Percentiles rank a stretch among this genome's conserved stretches.
These are phyloP conservation scores for Pelargonium exstipulatum DNA, from an alignment of 441 rosid genomes.

Conservation along the genomic window DNA sequence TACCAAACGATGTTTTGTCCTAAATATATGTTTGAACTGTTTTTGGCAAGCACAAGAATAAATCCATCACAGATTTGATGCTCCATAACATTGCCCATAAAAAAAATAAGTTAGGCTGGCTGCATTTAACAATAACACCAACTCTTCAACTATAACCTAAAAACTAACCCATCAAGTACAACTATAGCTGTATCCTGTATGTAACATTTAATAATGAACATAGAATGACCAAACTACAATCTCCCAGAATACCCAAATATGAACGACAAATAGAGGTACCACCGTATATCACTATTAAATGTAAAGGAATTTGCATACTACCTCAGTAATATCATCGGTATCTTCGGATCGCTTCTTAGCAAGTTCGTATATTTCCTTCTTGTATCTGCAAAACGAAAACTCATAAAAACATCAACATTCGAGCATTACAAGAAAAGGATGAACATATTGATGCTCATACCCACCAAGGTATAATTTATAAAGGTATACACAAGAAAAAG, in stretches of 20 bases:
- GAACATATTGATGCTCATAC: not conserved
- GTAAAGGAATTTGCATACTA: slow-evolving; percentile 18
- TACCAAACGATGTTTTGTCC: not conserved
- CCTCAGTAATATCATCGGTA: slow-evolving; percentile 65
- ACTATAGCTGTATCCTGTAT: not conserved
- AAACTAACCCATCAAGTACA: slow-evolving; percentile 1
- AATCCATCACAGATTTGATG: not conserved
- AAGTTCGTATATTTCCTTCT: slow-evolving; percentile 74
- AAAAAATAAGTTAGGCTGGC: no score
- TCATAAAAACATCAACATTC: slow-evolving; percentile 11
- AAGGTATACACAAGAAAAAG: not conserved
- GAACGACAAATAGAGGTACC: not conserved
- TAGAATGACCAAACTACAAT: not conserved
- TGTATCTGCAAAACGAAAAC: slow-evolving; percentile 47
- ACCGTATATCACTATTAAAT: not conserved
- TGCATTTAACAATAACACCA: not conserved
- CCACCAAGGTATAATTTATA: not conserved
- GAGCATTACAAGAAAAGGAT: not conserved
- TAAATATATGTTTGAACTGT: not conserved
- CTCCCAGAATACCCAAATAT: slow-evolving; percentile 1
- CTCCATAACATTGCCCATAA: not conserved
- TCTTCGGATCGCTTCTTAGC: slow-evolving; percentile 72
- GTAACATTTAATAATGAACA: not conserved
- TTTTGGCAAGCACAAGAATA: not conserved
- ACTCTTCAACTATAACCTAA: not conserved